These are phyloP conservation scores for Saccharomyces jurei DNA, from an alignment of 805 yeast genomes.

Conservation along the genomic window DNA sequence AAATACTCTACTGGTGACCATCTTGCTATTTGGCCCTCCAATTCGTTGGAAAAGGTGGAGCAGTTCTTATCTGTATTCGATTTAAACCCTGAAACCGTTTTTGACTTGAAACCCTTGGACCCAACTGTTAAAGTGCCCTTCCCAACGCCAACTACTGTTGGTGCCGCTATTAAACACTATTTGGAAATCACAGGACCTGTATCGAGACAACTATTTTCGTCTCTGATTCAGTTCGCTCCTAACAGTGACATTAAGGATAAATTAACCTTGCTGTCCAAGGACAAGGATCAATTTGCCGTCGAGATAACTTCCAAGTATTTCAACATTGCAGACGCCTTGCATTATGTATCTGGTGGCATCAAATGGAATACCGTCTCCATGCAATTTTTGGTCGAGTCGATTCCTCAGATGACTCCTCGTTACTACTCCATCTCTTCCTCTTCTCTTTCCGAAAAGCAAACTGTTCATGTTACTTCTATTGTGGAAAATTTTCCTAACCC, in stretches of 20 bases:
- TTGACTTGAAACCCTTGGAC: slow-evolving; percentile 63
- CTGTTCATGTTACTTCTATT: slow-evolving; percentile 81
- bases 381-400: slow-evolving; percentile 70
- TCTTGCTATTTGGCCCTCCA: slow-evolving; percentile 90
- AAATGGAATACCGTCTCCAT: slow-evolving; percentile 79
- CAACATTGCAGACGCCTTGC: slow-evolving; percentile 71
- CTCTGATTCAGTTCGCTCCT: slow-evolving; percentile 79
- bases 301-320: slow-evolving; percentile 53
- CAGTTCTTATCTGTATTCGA: slow-evolving; percentile 58
- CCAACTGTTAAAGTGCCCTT: slow-evolving; percentile 55
- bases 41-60: slow-evolving; percentile 67
- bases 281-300: slow-evolving; percentile 59
- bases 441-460: slow-evolving; percentile 63
- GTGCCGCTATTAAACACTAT: slow-evolving; percentile 74
- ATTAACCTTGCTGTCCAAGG: slow-evolving; percentile 44
- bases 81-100: slow-evolving; percentile 45
- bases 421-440: slow-evolving; percentile 95
- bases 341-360: slow-evolving; percentile 48
- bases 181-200: slow-evolving; percentile 89
- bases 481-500: slow-evolving; percentile 55
- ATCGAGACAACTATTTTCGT: slow-evolving; percentile 75
- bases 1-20: slow-evolving; percentile 94
- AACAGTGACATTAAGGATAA: slow-evolving; percentile 39
- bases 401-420: slow-evolving; percentile 83
- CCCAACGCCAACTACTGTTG: slow-evolving; percentile 83